Percentiles rank a stretch among this genome's conserved stretches.
phyloP scores from a whole-genome alignment of 2,329 filamentous ascomycete genomes.

The Trichoderma endophyticum region DNA sequence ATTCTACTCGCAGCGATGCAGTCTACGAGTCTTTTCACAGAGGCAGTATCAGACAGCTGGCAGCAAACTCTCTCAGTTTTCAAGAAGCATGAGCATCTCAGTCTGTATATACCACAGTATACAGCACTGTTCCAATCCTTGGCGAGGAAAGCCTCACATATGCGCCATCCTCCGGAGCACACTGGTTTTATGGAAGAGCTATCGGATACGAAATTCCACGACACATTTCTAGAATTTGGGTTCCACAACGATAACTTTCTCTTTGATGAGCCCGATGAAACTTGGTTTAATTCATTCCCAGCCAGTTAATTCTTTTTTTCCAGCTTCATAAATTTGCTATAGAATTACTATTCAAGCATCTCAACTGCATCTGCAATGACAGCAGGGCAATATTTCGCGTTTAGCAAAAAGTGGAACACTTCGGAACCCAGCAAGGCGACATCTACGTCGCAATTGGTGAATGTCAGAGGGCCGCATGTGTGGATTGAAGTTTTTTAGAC shows the following conservation, averaged over 20 bases:
- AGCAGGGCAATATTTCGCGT: too few species aligned
- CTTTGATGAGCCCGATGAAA: neutral
- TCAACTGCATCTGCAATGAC: neutral
- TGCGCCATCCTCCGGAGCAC: neutral
- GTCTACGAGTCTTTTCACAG: neutral
- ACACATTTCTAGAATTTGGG: neutral
- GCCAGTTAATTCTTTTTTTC: neutral
- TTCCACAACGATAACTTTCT: neutral
- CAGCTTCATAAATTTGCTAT: too few species aligned
- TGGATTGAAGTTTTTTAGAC: too few species aligned
- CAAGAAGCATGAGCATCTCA: neutral
- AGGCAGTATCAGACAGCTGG: neutral
- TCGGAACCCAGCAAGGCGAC: too few species aligned
- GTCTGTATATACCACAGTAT: neutral
- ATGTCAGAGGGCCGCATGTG: too few species aligned
- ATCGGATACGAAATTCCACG: neutral
- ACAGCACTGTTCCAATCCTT: neutral
- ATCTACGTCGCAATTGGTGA: too few species aligned
- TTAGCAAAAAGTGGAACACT: too few species aligned
- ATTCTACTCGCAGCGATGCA: slow-evolving; percentile 3
- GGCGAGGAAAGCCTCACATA: neutral
- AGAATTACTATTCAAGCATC: neutral
- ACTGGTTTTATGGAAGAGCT: neutral
- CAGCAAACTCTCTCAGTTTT: neutral
- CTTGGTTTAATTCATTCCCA: neutral